Evolutionary conservation across 1,284 basidiomycete genomes (phyloP), one percentile per base, ranked within the genome.

Genomic region (Ustilago trichophora): DNA sequence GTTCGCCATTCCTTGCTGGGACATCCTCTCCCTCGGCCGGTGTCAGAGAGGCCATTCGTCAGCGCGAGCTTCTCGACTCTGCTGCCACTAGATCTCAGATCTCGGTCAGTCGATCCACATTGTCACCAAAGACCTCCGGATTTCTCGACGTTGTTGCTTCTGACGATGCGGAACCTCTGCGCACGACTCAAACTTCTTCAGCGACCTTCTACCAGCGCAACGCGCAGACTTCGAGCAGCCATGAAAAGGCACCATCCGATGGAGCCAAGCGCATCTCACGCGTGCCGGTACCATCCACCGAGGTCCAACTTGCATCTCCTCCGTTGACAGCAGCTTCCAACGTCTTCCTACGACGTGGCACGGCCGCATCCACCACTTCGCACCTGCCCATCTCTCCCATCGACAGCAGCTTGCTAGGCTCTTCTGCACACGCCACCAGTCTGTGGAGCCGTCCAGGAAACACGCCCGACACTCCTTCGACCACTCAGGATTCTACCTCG

Each of bases 381-480:
- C 40, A 54, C 7, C 31, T 41, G 27, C 57, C 40, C 24, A 45
- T 62, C 24, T 73, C 71, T 19, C 71, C 71, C 7, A 64, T 55
- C 29, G 57, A 73, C 32, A 65, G 63, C 54, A 73, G 71, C 49
- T n/a, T 70, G n/a, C 32, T 71, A 0, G 64, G 62, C 31, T 69
- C 70, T 5, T 66, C 67, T 11, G 70, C 47, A 8, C 38, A 52
- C 21, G 62, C 53, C 5, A 69, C 66, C 2, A 70, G 60, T 18
- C 45, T 66, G 12, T 73, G 71, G 71, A 66, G 66, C 45, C 49
- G 57, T 35, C 56, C 60, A 6, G 22, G 43, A 21, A 53, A 55
- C 42, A 42, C 22, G 13, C 67, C 67, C 15, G 71, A 73, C 26
- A 54, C 67, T 12, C 57, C 71, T 18, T 50, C 53, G 16, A 63